Evolutionary conservation across 148 eudicot species (phyloP).

Genomic region (Cornus kousa): DNA sequence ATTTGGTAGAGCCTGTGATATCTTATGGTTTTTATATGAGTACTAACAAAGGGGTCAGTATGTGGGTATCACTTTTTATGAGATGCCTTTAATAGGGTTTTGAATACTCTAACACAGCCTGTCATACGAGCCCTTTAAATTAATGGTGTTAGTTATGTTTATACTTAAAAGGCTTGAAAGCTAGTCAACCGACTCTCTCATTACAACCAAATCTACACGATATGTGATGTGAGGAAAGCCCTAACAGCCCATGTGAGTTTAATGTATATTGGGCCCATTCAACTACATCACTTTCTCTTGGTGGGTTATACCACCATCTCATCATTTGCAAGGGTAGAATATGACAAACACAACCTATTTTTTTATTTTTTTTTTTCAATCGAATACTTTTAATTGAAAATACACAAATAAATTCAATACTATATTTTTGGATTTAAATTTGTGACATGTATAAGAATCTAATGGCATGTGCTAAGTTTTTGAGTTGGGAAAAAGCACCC

Average conservation of each 20-base stretch:
- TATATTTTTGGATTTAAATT: not conserved
- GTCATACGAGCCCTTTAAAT: slow-evolving; percentile 16
- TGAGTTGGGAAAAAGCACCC: not conserved
- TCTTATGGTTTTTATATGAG: not conserved
- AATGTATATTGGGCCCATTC: slow-evolving; percentile 19
- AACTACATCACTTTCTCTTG: not conserved
- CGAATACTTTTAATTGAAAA: not conserved
- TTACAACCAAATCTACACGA: not conserved
- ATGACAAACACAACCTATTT: not conserved
- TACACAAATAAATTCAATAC: not conserved
- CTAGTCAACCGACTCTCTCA: not conserved
- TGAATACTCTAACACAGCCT: slow-evolving; percentile 20
- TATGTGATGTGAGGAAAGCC: slow-evolving; percentile 8
- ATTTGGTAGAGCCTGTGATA: not conserved
- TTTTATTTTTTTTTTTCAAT: not conserved
- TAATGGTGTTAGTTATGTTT: not conserved
- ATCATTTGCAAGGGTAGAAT: not conserved
- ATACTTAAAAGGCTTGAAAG: not conserved
- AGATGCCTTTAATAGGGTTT: slow-evolving; percentile 16
- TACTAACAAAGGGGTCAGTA: not conserved
- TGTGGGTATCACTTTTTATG: not conserved
- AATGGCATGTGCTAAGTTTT: not conserved
- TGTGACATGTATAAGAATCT: not conserved
- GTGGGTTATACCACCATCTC: not conserved
- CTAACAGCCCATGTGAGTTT: slow-evolving; percentile 25